Evolutionary conservation across 495 filamentous ascomycete species (phyloP), one percentile per base, ranked within the genome.

Genomic region (Physcia stellaris): DNA sequence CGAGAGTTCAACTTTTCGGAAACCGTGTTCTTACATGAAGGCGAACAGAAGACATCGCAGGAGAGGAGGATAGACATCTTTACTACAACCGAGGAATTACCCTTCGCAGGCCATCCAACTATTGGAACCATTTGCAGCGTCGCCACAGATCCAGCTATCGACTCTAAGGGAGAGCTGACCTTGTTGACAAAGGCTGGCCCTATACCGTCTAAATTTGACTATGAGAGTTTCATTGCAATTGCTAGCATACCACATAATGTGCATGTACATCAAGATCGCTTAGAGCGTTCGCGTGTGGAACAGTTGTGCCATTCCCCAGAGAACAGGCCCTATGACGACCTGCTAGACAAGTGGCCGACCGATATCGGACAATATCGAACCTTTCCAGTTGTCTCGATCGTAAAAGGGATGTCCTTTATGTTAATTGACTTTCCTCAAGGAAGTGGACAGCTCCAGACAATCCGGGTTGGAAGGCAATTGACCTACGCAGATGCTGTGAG

Each of bases 1-100:
- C 49, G 54, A 22, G 85, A 93, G 58, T 90, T 90, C 76, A 88
- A 88, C 46, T 67, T 85, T 47, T 85, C 80, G 3, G 84, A 90
- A 51, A 87, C 77, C 1, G 79, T 86, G 37, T 93, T 88, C 58
- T 58, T 90, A 11, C 30, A 16, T 19, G 5, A 23, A 32, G 15
- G 9, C 32, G 17, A n/a, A n/a, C 24, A 35, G 34, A 27, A 34
- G 32, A 24, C 24, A 30, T 11, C 4, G 13, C 23, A 35, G 17
- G 3, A 35, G 11, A 32, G 39, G 6, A 39, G 61, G 3, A 62
- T 80, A 34, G 70, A 80, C 45, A 84, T 84, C 54, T 82, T 81
- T 63, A 76, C 71, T 13, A 49, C 60, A 19, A 51, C 58, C 4
- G 50, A 53, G 10, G 79, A 83, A 47, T 52, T 84, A 13, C 71